These are phyloP conservation scores for Rickenella mellea DNA, from an alignment of 768 basidiomycete species.

Conservation along the genomic window DNA sequence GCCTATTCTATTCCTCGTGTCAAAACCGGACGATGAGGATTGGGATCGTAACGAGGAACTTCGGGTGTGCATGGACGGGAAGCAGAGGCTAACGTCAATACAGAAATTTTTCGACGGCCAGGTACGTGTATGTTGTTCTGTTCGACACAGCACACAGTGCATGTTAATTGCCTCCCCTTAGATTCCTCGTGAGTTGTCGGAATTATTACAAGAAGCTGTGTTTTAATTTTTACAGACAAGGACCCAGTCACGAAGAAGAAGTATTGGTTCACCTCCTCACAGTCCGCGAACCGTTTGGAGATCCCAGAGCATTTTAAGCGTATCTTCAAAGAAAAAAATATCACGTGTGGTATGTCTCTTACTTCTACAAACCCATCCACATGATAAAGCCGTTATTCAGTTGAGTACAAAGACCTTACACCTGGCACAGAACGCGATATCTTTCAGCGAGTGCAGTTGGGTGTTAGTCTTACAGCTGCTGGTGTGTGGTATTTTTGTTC, in stretches of 20 bases:
- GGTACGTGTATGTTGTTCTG: constrained; percentile 15
- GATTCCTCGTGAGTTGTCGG: constrained; percentile 42
- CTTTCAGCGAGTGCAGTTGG: constrained; percentile 76
- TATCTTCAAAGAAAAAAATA: constrained; percentile 41
- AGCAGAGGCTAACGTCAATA: constrained; percentile 40
- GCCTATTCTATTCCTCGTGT: constrained; percentile 38
- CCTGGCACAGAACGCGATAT: constrained; percentile 63
- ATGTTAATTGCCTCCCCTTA: constrained; percentile 14
- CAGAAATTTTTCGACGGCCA: constrained; percentile 38
- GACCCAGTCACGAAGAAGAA: constrained; percentile 48
- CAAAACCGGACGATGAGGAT: constrained; percentile 24
- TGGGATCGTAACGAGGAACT: constrained; percentile 20
- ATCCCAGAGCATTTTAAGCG: constrained; percentile 45
- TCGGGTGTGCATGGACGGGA: constrained; percentile 42
- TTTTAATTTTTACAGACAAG: constrained; percentile 32
- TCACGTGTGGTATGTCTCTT: constrained; percentile 53
- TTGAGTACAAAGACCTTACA: constrained; percentile 54
- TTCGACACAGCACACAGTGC: not conserved
- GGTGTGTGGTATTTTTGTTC: constrained; percentile 29
- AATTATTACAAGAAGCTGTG: constrained; percentile 6
- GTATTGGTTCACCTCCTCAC: constrained; percentile 52
- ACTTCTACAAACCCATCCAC: not conserved
- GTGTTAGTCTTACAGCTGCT: constrained; percentile 64
- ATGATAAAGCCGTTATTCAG: constrained; percentile 22
- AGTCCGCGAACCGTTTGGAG: constrained; percentile 35